Conservation (phyloP, 2,329 filamentous ascomycete genomes). For the Colletotrichum orbiculare region DNA sequence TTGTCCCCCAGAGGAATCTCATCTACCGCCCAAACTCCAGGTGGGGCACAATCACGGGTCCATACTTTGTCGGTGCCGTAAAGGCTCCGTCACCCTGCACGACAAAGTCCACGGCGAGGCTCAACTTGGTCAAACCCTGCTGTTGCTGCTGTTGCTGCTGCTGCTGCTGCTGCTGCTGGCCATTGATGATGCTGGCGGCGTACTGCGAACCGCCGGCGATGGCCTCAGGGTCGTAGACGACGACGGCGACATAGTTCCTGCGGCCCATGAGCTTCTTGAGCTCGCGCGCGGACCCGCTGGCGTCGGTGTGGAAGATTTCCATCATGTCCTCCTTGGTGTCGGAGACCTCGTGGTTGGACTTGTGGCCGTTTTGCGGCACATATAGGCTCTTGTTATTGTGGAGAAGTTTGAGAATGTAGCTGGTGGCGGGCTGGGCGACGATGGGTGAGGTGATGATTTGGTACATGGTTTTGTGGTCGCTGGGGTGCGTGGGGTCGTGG, state of each 20-base stretch:
- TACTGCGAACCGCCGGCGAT: slow-evolving; percentile 52
- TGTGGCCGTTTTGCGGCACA: slow-evolving; percentile 86
- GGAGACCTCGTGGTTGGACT: slow-evolving; percentile 76
- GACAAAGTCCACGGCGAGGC: slow-evolving; percentile 94
- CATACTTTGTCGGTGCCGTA: slow-evolving; percentile 90
- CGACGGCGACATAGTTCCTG: slow-evolving; percentile 90
- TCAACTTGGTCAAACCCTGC: slow-evolving; percentile 72
- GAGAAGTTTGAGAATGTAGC: slow-evolving; percentile 92
- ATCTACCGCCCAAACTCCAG: slow-evolving; percentile 76
- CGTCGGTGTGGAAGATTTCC: slow-evolving; percentile 97
- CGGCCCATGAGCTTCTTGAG: slow-evolving; percentile 93
- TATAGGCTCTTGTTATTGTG: slow-evolving; percentile 95
- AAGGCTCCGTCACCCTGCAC: slow-evolving; percentile 91
- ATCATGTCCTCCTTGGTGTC: slow-evolving; percentile 99
- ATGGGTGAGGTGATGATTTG: slow-evolving; percentile 94
- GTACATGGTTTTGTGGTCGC: slow-evolving; percentile 99
- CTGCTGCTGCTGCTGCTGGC: slow-evolving; percentile 36
- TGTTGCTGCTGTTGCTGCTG: slow-evolving; percentile 40
- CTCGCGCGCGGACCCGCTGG: slow-evolving; percentile 84
- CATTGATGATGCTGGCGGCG: slow-evolving; percentile 44
- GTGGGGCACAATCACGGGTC: slow-evolving; percentile 93
- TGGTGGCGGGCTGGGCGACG: slow-evolving; percentile 86
- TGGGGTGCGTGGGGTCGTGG: slow-evolving; percentile 90
- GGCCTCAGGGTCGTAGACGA: slow-evolving; percentile 92
- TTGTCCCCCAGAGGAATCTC: neutral